Conservation (phyloP, 2,329 filamentous ascomycete species). For the Aspergillus sp. region DNA sequence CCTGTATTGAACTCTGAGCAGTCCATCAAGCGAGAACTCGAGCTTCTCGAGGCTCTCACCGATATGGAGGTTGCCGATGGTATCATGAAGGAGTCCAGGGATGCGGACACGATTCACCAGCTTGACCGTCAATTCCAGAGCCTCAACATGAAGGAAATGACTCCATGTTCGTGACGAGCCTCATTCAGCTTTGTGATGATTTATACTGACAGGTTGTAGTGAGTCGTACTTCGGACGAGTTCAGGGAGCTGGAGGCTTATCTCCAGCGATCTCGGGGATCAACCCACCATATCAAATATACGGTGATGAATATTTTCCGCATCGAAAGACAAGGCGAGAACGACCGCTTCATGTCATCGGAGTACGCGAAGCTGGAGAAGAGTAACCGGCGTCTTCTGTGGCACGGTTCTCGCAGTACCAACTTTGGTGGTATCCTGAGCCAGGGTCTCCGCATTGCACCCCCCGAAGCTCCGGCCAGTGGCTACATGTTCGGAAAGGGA, state of each 20-base stretch:
- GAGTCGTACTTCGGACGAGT: constrained; percentile 60
- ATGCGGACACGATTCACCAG: constrained; percentile 56
- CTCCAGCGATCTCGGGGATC: constrained; percentile 64
- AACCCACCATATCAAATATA: constrained; percentile 55
- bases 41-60: constrained; percentile 74
- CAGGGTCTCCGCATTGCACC: constrained; percentile 90
- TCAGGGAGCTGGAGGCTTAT: constrained; percentile 63
- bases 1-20: constrained; percentile 60
- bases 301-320: constrained; percentile 75
- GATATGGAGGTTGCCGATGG: constrained; percentile 81
- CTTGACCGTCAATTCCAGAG: constrained; percentile 72
- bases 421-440: constrained; percentile 82
- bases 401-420: constrained; percentile 82
- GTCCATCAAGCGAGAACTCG: constrained; percentile 71
- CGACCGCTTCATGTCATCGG: constrained; percentile 63
- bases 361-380: constrained; percentile 51
- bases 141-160: constrained; percentile 75
- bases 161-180: constrained; percentile 44
- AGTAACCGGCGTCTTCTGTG: constrained; percentile 75
- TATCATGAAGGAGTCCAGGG: constrained; percentile 69
- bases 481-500: constrained; percentile 89
- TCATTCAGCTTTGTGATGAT: neutral
- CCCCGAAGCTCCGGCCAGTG: constrained; percentile 68
- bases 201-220: constrained; percentile 40
- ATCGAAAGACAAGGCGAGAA: constrained; percentile 73